These are phyloP conservation scores for Suillus occidentalis DNA, from an alignment of 768 basidiomycete species.

Conservation along the genomic window DNA sequence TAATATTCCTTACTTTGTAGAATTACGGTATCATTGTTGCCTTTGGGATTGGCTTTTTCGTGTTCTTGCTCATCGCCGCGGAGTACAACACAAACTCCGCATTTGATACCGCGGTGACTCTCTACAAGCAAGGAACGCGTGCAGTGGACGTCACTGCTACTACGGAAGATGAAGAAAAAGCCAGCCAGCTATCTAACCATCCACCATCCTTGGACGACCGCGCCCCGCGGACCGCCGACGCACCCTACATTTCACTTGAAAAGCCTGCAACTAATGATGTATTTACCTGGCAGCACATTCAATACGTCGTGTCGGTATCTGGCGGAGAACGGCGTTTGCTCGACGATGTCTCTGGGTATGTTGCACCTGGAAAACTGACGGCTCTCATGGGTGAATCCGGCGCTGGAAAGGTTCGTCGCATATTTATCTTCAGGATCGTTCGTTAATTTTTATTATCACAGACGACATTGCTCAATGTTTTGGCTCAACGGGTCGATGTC, in stretches of 20 bases:
- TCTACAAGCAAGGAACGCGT: conserved; percentile 19
- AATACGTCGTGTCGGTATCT: conserved; percentile 57
- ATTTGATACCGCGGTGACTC: conserved; percentile 31
- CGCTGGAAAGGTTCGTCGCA: conserved; percentile 27
- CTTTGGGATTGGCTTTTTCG: conserved; percentile 42
- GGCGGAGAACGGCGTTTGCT: conserved; percentile 43
- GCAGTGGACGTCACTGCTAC: background rate
- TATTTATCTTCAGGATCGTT: background rate
- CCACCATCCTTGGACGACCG: background rate
- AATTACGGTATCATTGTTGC: conserved; percentile 46
- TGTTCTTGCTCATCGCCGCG: conserved; percentile 36
- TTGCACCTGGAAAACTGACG: conserved; percentile 50
- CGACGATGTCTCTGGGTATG: conserved; percentile 48
- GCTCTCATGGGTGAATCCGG: conserved; percentile 51
- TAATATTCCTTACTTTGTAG: conserved; percentile 22
- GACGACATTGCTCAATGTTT: conserved; percentile 61
- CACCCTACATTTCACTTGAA: conserved; percentile 35
- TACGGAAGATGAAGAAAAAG: conserved; percentile 20
- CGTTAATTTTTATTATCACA: conserved; percentile 13
- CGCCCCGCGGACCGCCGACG: background rate
- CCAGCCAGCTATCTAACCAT: background rate
- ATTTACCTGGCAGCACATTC: conserved; percentile 77
- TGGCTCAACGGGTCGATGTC: conserved; percentile 48
- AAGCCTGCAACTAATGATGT: conserved; percentile 39
- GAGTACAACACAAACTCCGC: conserved; percentile 31